Conservation (phyloP, 73 alveolate genomes). For the Tetrahymena elliotti region DNA sequence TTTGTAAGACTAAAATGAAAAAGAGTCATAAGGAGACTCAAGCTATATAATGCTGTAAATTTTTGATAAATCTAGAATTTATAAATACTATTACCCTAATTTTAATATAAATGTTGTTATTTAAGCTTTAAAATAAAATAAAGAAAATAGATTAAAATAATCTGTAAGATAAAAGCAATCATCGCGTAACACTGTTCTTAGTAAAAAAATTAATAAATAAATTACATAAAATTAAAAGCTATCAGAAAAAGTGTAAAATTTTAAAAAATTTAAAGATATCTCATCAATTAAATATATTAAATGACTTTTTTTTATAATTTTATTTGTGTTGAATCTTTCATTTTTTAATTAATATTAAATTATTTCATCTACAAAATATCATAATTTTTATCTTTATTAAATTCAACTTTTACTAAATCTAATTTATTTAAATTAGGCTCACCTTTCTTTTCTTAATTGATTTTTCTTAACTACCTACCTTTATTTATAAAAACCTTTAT, state of each 20-base stretch:
- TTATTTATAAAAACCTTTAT: too few species aligned
- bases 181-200: neutral
- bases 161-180: neutral
- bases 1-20: neutral
- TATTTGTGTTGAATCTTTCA: too few species aligned
- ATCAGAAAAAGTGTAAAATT: neutral
- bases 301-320: too few species aligned
- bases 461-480: too few species aligned
- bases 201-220: neutral
- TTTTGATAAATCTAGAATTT: neutral
- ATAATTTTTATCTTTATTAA: too few species aligned
- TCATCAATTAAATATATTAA: neutral
- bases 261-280: neutral
- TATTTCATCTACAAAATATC: too few species aligned
- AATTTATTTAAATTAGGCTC: too few species aligned
- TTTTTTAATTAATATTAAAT: too few species aligned
- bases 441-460: too few species aligned
- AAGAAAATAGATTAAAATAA: neutral
- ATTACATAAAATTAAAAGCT: too few species aligned
- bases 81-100: neutral
- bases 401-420: too few species aligned
- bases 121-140: neutral
- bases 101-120: neutral
- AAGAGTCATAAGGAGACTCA: neutral
- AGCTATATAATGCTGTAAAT: neutral